These are phyloP conservation scores for Funneliformis geosporum DNA, from an alignment of 192 early-diverging fungal species.

Conservation along the genomic window DNA sequence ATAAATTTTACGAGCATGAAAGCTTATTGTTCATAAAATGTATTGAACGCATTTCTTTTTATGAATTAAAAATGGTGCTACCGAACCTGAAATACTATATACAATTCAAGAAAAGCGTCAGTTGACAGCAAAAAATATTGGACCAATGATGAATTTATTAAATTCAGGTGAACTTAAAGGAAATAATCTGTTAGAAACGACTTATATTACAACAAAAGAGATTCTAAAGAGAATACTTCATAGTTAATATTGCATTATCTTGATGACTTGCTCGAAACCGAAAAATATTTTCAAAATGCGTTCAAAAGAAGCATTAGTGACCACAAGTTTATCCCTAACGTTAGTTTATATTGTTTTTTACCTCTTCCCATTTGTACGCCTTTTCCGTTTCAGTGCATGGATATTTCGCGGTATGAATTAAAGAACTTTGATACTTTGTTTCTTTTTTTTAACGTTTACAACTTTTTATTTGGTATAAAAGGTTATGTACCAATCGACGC, in stretches of 20 bases:
- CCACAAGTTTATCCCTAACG: background rate
- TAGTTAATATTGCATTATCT: background rate
- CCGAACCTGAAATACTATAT: slow-evolving; percentile 22
- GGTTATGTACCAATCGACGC: background rate
- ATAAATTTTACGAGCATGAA: slow-evolving; percentile 30
- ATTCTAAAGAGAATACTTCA: background rate
- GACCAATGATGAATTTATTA: background rate
- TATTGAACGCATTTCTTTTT: slow-evolving; percentile 40
- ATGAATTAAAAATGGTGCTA: slow-evolving; percentile 29
- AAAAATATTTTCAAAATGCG: background rate
- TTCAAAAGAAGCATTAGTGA: background rate
- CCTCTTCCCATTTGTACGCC: background rate
- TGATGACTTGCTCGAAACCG: slow-evolving; percentile 30
- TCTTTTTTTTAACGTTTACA: background rate
- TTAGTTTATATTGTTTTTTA: background rate
- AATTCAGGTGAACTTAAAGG: background rate
- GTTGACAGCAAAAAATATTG: background rate
- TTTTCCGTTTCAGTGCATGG: background rate
- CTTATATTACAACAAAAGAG: background rate
- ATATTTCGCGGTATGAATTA: background rate
- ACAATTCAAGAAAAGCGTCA: slow-evolving; percentile 26
- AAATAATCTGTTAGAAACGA: background rate
- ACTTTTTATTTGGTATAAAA: background rate
- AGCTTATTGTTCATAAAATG: slow-evolving; percentile 40
- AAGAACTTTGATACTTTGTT: background rate